A percentile compares a stretch with the other conserved stretches of the same genome.
phyloP scores from a whole-genome alignment of 345 rosid species.

The Eucalyptus curtisii region DNA sequence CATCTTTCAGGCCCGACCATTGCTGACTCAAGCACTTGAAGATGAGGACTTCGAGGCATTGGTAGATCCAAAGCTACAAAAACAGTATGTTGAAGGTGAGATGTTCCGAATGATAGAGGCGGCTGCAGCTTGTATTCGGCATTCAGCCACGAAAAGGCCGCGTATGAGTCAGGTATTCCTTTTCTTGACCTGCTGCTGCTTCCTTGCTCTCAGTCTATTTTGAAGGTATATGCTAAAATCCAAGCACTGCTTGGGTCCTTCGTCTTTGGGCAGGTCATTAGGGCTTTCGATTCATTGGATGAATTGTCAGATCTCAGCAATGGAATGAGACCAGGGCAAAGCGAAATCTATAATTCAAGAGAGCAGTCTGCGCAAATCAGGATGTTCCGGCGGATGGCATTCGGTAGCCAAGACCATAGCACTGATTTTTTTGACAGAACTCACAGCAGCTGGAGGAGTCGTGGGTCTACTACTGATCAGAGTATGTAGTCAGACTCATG shows the following conservation, averaged over 20 bases:
- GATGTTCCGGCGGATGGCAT: constrained; percentile 91
- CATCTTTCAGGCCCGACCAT: constrained; percentile 70
- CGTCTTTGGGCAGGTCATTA: constrained; percentile 38
- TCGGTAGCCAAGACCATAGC: constrained; percentile 84
- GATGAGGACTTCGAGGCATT: constrained; percentile 50
- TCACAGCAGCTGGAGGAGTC: constrained; percentile 82
- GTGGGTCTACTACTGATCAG: constrained; percentile 16
- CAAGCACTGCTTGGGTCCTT: background rate
- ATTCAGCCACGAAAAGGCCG: constrained; percentile 83
- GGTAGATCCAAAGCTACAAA: constrained; percentile 61
- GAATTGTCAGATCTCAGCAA: constrained; percentile 72
- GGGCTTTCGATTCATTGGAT: constrained; percentile 74
- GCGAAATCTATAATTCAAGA: constrained; percentile 60
- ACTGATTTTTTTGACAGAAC: constrained; percentile 49
- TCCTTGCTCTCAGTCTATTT: background rate
- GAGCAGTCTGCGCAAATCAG: constrained; percentile 92
- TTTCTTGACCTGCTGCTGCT: background rate
- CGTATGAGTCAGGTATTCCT: constrained; percentile 79
- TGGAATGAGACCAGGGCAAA: constrained; percentile 91
- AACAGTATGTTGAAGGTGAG: constrained; percentile 48
- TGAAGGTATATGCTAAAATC: background rate
- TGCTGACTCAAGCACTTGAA: constrained; percentile 71
- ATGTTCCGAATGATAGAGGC: constrained; percentile 96
- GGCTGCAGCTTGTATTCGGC: constrained; percentile 94
- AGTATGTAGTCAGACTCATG: background rate